A percentile compares a stretch with the other conserved stretches of the same genome.
Conservation (phyloP, 2,329 filamentous ascomycete genomes). For the Cytospora mali region DNA sequence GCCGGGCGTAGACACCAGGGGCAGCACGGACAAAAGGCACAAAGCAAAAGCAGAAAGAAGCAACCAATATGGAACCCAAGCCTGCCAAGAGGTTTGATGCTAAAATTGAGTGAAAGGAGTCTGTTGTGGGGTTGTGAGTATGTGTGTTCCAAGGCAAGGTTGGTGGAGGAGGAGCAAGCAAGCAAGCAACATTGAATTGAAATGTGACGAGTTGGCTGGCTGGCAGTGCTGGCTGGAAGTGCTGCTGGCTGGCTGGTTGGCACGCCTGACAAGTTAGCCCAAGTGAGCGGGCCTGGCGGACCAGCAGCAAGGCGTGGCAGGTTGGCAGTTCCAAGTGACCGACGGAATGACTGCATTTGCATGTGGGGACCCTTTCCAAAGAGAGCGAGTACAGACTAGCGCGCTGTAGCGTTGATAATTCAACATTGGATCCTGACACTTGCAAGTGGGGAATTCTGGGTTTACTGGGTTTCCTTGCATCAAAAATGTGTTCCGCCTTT, state of each 20-base stretch:
- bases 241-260: too few relatives aligned
- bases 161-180: too few relatives aligned
- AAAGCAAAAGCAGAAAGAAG: background rate
- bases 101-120: background rate
- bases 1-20: background rate
- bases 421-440: background rate
- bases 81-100: background rate
- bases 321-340: too few relatives aligned
- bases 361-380: background rate
- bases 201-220: too few relatives aligned
- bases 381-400: background rate
- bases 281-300: too few relatives aligned
- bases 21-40: too few relatives aligned
- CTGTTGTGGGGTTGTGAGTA: background rate
- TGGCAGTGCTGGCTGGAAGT: too few relatives aligned
- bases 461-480: background rate
- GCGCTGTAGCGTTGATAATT: background rate
- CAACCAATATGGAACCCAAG: background rate
- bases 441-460: background rate
- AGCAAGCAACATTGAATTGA: too few relatives aligned
- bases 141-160: too few relatives aligned
- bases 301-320: too few relatives aligned
- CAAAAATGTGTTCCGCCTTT: background rate
- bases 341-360: background rate
- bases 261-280: too few relatives aligned